Base-by-base conservation (phyloP, 2,329 filamentous ascomycete genomes). In the Aspergillus tanneri region DNA sequence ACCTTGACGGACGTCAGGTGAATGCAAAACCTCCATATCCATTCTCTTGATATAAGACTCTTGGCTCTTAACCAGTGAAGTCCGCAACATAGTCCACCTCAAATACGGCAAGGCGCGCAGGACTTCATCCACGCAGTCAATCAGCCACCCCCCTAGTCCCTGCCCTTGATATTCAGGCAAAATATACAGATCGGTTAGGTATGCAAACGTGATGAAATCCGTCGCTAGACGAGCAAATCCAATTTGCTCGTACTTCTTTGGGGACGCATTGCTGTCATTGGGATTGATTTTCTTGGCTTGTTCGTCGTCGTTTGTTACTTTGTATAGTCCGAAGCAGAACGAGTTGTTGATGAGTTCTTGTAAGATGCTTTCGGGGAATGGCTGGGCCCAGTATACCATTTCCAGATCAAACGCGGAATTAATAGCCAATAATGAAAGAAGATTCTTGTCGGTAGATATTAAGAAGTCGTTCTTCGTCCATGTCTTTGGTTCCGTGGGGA, bases 181-280 rank as follows among this genome's bases (percentile, higher is more conserved):
- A 18, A 88, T 72, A 64, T 85, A 88, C 16, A 88, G 81, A 59
- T 88, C 86, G 21, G 85, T 85, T 30, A 86, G 68, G 58, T 87
- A 90, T 25, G 79, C 83, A 57, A 88, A 82, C 0, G 85, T 86
- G 38, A 82, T 77, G 58, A 80, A 78, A 66, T 90, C 87, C 7
- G 86, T 90, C 43, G 89, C 72, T n/a, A 87, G 66, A 25, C 86
- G 76, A 1, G 77, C 78, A 47, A 85, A 75, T 0, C 83, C 83
- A 40, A 86, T 72, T 56, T 76, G 71, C n/a, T 65, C 62, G 8
- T 58, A 61, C 7, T 53, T 43, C 8, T 47, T 34, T n/a, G 49
- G 23, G 18, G 36, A 39, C 25, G 58, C 51, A 24, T 53, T 57
- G 12, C 11, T 4, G 2, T 1, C 5, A 7, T 60, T 32, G 34